Base-by-base conservation (phyloP, 2,329 filamentous ascomycete genomes). In the Talaromyces sp. region DNA sequence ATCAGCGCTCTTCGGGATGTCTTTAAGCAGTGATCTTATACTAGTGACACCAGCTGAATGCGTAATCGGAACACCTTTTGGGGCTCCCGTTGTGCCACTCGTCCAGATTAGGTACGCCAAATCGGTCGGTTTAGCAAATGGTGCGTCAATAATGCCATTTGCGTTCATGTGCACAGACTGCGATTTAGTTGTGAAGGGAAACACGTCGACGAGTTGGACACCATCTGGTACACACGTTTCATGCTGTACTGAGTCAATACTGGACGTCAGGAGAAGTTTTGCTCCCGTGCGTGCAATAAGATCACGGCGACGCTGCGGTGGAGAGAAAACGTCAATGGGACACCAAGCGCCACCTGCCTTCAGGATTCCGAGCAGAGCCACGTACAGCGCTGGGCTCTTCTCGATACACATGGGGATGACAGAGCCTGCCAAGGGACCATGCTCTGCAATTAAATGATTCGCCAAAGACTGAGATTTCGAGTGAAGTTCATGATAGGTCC, bases 281-380 rank as follows among this genome's bases (percentile, higher is more conserved):
- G 72, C 66, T 21, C 66, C 68, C 6, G 74, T 77, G 21, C 73
- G 68, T 17, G 69, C 68, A 35, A 78, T 73, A 3, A 77, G 68
- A 27, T 74, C 72, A 53, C 73, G 74, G n/a, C 73, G 73, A 51
- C 75, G 68, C 56, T 72, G 72, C 11, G 71, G 32, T 17, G 75
- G 75, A 19, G 73, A 76, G 6, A 72, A 72, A 10, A 73, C 68
- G 62, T 78, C 76, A 29, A 78, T 73, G 0, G 76, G 75, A 60
- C 72, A 77, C 70, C 31, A 59, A 13, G 57, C 57, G 7, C 17
- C 57, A 11, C 57, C 57, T n/a, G 57, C 57, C 26, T 59, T 59
- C 29, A 59, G n/a, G 24, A 59, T 53, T 17, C 49, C 57, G 11
- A 59, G 29, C 2, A 59, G 26, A 14, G 57, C 57, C 8, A 55